Conservation (phyloP, 371 early-diverging fungal species). For the Rhizopus sp. region DNA sequence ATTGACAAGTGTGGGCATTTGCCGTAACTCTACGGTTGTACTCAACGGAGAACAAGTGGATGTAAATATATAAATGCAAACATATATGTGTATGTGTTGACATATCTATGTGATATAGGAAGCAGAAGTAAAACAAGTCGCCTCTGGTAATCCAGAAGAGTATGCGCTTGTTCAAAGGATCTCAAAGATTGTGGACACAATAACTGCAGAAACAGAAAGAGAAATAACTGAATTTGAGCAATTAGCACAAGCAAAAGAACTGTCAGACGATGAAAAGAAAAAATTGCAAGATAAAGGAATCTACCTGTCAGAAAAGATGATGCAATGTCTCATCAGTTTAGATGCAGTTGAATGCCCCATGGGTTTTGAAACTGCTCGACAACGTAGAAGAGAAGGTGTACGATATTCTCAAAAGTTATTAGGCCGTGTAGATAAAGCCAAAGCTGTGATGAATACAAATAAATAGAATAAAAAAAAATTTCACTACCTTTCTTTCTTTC, state of each 20-base stretch:
- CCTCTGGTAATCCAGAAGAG: slow-evolving; percentile 57
- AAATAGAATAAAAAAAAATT: neutral
- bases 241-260: slow-evolving; percentile 15
- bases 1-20: slow-evolving; percentile 55
- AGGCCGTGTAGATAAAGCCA: slow-evolving; percentile 52
- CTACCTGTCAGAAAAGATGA: slow-evolving; percentile 53
- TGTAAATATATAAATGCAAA: slow-evolving; percentile 36
- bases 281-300: slow-evolving; percentile 50
- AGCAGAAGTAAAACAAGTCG: slow-evolving; percentile 51
- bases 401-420: slow-evolving; percentile 49
- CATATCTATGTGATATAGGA: slow-evolving; percentile 28
- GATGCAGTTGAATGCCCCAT: slow-evolving; percentile 60
- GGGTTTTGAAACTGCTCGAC: slow-evolving; percentile 61
- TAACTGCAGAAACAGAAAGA: slow-evolving; percentile 15
- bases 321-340: slow-evolving; percentile 56
- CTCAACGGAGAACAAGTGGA: slow-evolving; percentile 58
- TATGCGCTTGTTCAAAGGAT: slow-evolving; percentile 42
- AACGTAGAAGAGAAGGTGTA: slow-evolving; percentile 59
- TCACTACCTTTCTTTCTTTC: neutral
- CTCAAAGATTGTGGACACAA: slow-evolving; percentile 24
- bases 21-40: slow-evolving; percentile 45
- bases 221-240: slow-evolving; percentile 28
- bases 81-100: neutral
- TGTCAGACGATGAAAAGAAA: slow-evolving; percentile 29
- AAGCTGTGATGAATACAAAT: slow-evolving; percentile 13